Percentiles rank a stretch among this genome's conserved stretches.
These are phyloP conservation scores for Aspergillus sp. DNA, from an alignment of 2,329 filamentous ascomycete genomes.

Conservation along the genomic window DNA sequence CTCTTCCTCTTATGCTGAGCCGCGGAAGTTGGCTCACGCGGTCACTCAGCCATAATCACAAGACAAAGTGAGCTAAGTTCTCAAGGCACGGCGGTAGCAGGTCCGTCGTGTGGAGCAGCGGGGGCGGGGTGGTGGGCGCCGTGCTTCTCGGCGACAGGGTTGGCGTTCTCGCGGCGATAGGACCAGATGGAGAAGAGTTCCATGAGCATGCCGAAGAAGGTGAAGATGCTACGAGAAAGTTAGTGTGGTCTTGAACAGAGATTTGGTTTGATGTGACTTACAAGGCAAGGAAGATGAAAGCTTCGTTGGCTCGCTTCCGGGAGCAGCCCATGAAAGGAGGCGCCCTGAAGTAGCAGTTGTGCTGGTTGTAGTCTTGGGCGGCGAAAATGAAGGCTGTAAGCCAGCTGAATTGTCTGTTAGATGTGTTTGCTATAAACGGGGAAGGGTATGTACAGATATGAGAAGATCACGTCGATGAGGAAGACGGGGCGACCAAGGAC, in stretches of 20 bases:
- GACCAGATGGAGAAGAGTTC: conserved; percentile 44
- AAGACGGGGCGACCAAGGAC: conserved; percentile 44
- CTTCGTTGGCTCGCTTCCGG: conserved; percentile 47
- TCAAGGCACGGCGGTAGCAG: conserved; percentile 10
- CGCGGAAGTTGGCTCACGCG: not conserved
- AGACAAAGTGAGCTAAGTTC: not conserved
- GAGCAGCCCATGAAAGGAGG: conserved; percentile 41
- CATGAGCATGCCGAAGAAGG: conserved; percentile 43
- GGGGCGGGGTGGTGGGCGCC: not conserved
- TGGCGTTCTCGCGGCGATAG: conserved; percentile 30
- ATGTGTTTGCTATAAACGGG: not conserved
- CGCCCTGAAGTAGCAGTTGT: conserved; percentile 35
- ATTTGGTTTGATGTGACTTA: conserved; percentile 32
- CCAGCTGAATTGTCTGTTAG: conserved; percentile 35
- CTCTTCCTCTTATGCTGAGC: not conserved
- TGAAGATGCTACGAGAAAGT: conserved; percentile 42
- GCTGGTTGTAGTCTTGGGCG: conserved; percentile 49
- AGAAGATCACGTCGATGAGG: conserved; percentile 50
- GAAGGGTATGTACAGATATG: conserved; percentile 46
- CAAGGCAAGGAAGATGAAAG: conserved; percentile 53
- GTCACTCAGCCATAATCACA: not conserved
- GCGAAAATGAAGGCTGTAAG: conserved; percentile 55
- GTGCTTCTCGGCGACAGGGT: conserved; percentile 8
- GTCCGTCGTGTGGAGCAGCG: conserved; percentile 7
- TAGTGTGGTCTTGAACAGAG: not conserved